These are phyloP conservation scores for Pseudogymnoascus sp. DNA, from an alignment of 2,329 filamentous ascomycete genomes.

Conservation along the genomic window DNA sequence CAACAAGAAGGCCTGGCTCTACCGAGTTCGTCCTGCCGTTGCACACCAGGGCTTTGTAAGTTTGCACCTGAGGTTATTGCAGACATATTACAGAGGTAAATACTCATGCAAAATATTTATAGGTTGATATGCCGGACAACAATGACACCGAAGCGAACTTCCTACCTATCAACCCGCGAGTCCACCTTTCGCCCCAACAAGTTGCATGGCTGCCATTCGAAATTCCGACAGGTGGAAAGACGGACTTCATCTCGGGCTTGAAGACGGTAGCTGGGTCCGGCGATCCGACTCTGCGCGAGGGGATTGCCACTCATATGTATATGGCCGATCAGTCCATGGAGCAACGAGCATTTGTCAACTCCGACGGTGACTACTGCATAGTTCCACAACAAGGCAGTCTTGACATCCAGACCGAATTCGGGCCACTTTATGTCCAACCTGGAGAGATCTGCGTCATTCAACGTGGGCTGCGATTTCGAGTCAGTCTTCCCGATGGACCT, in stretches of 20 bases:
- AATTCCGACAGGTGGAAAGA: conserved; percentile 35
- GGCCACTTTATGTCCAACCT: conserved; percentile 49
- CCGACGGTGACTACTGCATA: conserved; percentile 59
- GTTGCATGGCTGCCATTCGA: conserved; percentile 43
- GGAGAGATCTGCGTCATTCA: conserved; percentile 60
- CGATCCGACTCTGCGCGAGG: conserved; percentile 43
- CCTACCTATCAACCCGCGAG: conserved; percentile 38
- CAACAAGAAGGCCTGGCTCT: conserved; percentile 36
- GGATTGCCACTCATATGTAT: conserved; percentile 43
- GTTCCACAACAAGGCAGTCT: conserved; percentile 55
- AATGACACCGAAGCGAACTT: conserved; percentile 37
- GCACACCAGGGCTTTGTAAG: conserved; percentile 29
- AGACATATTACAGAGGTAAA: no score
- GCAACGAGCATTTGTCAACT: conserved; percentile 40
- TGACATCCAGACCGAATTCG: conserved; percentile 59
- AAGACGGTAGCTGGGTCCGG: conserved; percentile 44
- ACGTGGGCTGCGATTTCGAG: conserved; percentile 54
- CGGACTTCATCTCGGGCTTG: conserved; percentile 42
- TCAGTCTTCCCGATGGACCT: conserved; percentile 49
- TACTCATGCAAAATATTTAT: no score
- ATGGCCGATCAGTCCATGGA: conserved; percentile 40
- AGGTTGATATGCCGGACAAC: conserved; percentile 24
- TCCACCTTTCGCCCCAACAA: conserved; percentile 39
- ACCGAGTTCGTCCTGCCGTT: conserved; percentile 37
- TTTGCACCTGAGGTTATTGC: background rate